Conservation (phyloP, 2,329 filamentous ascomycete genomes). For the Exutisphaerella laricina region DNA sequence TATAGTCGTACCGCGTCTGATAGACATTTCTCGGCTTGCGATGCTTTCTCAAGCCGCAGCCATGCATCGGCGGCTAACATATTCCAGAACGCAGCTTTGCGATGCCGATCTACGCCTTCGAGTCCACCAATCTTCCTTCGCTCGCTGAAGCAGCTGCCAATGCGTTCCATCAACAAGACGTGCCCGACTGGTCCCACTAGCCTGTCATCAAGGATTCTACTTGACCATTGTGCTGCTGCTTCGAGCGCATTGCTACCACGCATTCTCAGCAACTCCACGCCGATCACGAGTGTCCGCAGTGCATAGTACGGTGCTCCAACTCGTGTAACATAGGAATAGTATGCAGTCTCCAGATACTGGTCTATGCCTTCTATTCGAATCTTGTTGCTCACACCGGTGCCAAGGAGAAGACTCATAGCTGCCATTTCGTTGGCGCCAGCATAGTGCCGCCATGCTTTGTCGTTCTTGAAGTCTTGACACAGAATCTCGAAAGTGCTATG, state of each 20-base stretch:
- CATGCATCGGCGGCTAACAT: constrained; percentile 78
- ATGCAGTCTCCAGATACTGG: constrained; percentile 80
- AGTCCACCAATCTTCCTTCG: constrained; percentile 60
- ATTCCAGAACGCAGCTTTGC: constrained; percentile 88
- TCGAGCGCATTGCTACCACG: constrained; percentile 76
- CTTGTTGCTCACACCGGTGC: constrained; percentile 67
- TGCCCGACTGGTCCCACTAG: constrained; percentile 71
- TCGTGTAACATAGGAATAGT: constrained; percentile 86
- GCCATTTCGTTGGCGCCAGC: constrained; percentile 95
- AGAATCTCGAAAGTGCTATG: constrained; percentile 88
- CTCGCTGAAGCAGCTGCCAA: constrained; percentile 76
- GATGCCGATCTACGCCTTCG: constrained; percentile 63
- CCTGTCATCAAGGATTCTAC: constrained; percentile 70
- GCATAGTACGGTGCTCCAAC: constrained; percentile 76
- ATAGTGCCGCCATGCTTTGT: constrained; percentile 95
- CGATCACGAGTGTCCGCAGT: constrained; percentile 67
- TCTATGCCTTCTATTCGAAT: constrained; percentile 75
- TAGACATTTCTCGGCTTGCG: constrained; percentile 72
- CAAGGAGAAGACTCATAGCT: constrained; percentile 74
- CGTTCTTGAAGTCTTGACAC: constrained; percentile 81
- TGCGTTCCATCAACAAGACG: constrained; percentile 76
- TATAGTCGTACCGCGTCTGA: constrained; percentile 60
- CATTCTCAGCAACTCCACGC: constrained; percentile 74
- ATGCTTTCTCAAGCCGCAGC: constrained; percentile 68
- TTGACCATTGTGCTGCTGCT: constrained; percentile 80